Evolutionary conservation across 2,329 filamentous ascomycete species (phyloP).

Genomic region (Fusarium secorum): DNA sequence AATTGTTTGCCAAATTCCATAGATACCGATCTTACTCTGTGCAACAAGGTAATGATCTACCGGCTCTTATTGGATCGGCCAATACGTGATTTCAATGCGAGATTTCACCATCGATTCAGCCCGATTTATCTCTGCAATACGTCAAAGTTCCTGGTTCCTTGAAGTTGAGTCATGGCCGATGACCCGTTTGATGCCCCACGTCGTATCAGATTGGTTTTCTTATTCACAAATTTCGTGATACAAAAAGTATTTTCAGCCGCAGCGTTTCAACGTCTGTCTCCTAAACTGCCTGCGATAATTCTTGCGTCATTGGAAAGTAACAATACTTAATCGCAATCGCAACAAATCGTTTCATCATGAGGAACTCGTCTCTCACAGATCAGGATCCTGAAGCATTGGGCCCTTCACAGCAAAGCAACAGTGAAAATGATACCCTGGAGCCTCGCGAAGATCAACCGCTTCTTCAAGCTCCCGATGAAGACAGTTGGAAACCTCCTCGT

Average conservation of each 20-base stretch:
- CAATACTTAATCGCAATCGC: no score
- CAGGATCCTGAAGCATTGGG: background rate
- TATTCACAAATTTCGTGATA: background rate
- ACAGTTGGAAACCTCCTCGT: slow-evolving; percentile 55
- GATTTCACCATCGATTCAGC: slow-evolving; percentile 32
- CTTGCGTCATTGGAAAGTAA: background rate
- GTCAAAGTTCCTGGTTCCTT: slow-evolving; percentile 8
- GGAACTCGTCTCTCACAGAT: background rate
- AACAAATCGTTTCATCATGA: background rate
- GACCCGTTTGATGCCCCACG: slow-evolving; percentile 6
- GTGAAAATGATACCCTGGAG: background rate
- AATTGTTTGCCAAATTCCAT: background rate
- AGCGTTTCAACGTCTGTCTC: background rate
- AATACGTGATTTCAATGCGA: slow-evolving; percentile 26
- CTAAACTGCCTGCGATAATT: background rate
- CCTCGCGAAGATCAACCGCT: slow-evolving; percentile 35
- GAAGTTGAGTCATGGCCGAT: background rate
- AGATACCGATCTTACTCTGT: background rate
- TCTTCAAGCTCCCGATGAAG: slow-evolving; percentile 32
- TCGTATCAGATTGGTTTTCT: background rate
- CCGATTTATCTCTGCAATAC: slow-evolving; percentile 7
- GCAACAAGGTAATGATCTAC: slow-evolving; percentile 3
- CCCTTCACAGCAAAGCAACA: background rate
- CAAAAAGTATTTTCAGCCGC: background rate
- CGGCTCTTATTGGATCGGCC: background rate